Evolutionary conservation across 75 land plant genomes (phyloP).

Genomic region (Cunninghamia lanceolata): DNA sequence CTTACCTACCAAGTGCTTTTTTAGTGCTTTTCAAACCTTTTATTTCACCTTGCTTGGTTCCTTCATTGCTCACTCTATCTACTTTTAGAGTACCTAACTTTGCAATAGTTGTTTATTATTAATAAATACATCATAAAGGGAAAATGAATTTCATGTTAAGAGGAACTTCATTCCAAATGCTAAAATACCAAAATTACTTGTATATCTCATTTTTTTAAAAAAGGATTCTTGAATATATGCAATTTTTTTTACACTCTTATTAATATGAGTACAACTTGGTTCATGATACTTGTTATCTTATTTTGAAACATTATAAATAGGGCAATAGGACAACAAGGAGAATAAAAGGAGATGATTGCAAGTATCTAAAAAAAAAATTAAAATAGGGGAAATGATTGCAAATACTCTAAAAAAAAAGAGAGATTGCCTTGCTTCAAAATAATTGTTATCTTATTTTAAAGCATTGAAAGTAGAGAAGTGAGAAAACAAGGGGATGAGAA

Average conservation of each 20-base stretch:
- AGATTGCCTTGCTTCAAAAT: too few species aligned
- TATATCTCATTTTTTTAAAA: slow-evolving; percentile 23
- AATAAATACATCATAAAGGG: slow-evolving; percentile 24
- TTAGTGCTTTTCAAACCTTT: slow-evolving; percentile 20
- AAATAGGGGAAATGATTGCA: too few species aligned
- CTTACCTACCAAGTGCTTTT: slow-evolving; percentile 34
- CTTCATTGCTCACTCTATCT: slow-evolving; percentile 13
- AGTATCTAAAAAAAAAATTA: too few species aligned
- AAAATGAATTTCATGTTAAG: slow-evolving; percentile 39
- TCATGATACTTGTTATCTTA: too few species aligned
- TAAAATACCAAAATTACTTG: slow-evolving; percentile 12
- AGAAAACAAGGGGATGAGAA: too few species aligned
- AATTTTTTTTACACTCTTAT: neutral
- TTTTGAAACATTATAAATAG: too few species aligned
- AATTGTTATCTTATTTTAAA: too few species aligned
- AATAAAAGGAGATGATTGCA: too few species aligned
- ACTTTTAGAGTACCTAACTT: neutral
- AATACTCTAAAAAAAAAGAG: too few species aligned
- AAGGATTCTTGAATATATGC: slow-evolving; percentile 15
- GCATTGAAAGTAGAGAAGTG: too few species aligned
- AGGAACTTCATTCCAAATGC: slow-evolving; percentile 27
- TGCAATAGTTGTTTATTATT: slow-evolving; percentile 3
- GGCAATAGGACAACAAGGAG: too few species aligned
- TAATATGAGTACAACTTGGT: too few species aligned
- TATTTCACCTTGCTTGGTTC: slow-evolving; percentile 17